Evolutionary conservation across 2,329 filamentous ascomycete species (phyloP).

Genomic region (Sporothrix pseudoabietina): DNA sequence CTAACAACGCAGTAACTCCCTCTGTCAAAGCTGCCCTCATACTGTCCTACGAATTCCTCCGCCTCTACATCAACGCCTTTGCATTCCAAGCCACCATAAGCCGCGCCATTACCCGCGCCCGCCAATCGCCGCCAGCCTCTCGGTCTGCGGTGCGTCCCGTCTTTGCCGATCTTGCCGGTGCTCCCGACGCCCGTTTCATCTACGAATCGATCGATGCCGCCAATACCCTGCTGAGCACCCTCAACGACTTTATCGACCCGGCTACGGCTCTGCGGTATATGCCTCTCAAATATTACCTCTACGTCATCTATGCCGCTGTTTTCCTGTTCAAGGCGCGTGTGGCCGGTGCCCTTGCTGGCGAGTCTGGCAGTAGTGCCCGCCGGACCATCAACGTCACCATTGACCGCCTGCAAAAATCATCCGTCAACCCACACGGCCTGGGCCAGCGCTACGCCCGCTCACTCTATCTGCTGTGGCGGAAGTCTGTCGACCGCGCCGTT

Average conservation of each 20-base stretch:
- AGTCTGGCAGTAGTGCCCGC: constrained; percentile 58
- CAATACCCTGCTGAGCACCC: constrained; percentile 61
- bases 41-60: constrained; percentile 71
- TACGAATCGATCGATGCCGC: constrained; percentile 67
- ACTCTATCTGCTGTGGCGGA: constrained; percentile 62
- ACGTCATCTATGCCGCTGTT: constrained; percentile 63
- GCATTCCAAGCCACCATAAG: constrained; percentile 71
- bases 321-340: constrained; percentile 66
- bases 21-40: constrained; percentile 68
- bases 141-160: constrained; percentile 42
- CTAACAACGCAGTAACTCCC: constrained; percentile 52
- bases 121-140: constrained; percentile 41
- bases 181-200: constrained; percentile 66
- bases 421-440: constrained; percentile 59
- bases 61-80: constrained; percentile 74
- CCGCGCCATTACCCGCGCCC: constrained; percentile 47
- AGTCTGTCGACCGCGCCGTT: constrained; percentile 30
- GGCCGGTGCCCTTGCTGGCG: constrained; percentile 59
- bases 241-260: constrained; percentile 62
- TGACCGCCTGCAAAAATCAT: constrained; percentile 60
- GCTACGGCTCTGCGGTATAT: constrained; percentile 62
- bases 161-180: constrained; percentile 57
- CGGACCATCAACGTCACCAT: constrained; percentile 61
- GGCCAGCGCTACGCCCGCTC: constrained; percentile 64
- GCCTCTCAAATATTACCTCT: constrained; percentile 65